phyloP scores from a whole-genome alignment of 805 yeast genomes.

The Candida ulmi region DNA sequence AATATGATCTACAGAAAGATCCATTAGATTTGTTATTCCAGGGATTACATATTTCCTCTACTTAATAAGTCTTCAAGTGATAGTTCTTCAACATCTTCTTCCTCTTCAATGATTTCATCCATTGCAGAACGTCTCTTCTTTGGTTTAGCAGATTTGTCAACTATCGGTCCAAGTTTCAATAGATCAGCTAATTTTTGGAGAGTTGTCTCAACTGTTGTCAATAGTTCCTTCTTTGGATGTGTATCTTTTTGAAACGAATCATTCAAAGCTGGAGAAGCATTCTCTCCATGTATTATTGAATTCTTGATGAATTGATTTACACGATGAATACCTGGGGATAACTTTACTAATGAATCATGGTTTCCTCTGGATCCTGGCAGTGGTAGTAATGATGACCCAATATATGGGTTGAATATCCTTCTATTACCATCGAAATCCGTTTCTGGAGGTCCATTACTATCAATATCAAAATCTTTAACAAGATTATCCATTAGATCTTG shows the following conservation, averaged over 20 bases:
- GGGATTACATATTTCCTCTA: constrained; percentile 3
- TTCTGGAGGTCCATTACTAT: constrained; percentile 16
- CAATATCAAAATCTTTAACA: constrained; percentile 40
- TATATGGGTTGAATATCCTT: constrained; percentile 14
- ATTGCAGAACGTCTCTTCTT: constrained; percentile 5
- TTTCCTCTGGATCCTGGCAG: constrained; percentile 7
- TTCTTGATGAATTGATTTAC: constrained; percentile 11
- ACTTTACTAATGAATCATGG: constrained; percentile 21
- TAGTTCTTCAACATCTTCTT: constrained; percentile 10
- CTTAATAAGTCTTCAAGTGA: constrained; percentile 7
- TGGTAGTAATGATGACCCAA: constrained; percentile 10
- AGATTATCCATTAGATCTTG: constrained; percentile 36
- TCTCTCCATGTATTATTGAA: constrained; percentile 8
- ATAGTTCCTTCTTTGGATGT: constrained; percentile 10
- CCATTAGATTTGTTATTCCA: constrained; percentile 1
- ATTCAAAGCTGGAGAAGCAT: constrained; percentile 3
- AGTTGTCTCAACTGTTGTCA: constrained; percentile 7
- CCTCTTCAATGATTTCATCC: constrained; percentile 4
- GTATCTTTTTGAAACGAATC: constrained; percentile 13
- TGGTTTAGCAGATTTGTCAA: constrained; percentile 10
- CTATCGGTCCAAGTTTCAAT: constrained; percentile 16
- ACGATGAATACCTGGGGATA: constrained; percentile 21
- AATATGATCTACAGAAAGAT: constrained; percentile 1
- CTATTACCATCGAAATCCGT: constrained; percentile 19
- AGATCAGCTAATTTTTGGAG: constrained; percentile 8